A percentile compares a stretch with the other conserved stretches of the same genome.
Conservation (phyloP, 2,329 filamentous ascomycete genomes). For the Fusarium dimerum region DNA sequence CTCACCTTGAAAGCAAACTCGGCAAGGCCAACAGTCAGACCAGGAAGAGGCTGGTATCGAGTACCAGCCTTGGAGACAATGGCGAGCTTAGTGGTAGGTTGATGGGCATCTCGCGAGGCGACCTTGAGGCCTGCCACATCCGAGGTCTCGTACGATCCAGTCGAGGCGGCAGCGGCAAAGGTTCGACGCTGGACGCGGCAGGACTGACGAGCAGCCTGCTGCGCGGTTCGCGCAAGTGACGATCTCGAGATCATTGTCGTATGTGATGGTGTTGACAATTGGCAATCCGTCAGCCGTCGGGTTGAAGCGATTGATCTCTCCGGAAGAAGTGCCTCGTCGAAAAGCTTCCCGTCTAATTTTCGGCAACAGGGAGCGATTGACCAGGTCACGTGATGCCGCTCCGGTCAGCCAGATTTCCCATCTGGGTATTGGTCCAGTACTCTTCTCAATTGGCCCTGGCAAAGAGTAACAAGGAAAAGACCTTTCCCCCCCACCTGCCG, state of each 20-base stretch:
- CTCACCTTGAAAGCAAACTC: conserved; percentile 95
- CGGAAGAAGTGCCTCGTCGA: conserved; percentile 45
- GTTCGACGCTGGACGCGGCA: conserved; percentile 58
- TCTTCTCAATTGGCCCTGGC: conserved; percentile 16
- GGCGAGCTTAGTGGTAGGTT: conserved; percentile 87
- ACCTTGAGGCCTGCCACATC: conserved; percentile 89
- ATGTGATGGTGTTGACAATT: conserved; percentile 58
- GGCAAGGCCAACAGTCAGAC: conserved; percentile 85
- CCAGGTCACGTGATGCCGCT: conserved; percentile 36
- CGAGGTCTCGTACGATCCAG: conserved; percentile 84
- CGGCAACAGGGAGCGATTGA: conserved; percentile 33
- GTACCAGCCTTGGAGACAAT: conserved; percentile 94
- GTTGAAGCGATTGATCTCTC: conserved; percentile 38
- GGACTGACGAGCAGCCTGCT: conserved; percentile 58
- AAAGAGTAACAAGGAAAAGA: conserved; percentile 16
- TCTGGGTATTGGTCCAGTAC: conserved; percentile 26
- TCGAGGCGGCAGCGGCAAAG: conserved; percentile 61
- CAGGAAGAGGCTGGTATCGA: conserved; percentile 86
- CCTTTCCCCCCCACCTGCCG: conserved; percentile 22
- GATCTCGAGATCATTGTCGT: conserved; percentile 65
- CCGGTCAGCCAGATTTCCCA: conserved; percentile 32
- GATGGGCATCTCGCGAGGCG: conserved; percentile 84
- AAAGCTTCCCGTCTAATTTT: conserved; percentile 47
- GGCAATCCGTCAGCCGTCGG: conserved; percentile 48
- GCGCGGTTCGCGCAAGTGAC: conserved; percentile 58